A percentile compares a stretch with the other conserved stretches of the same genome.
Conservation (phyloP, 176 grass and related monocot genomes). For the Aechmea fasciata region DNA sequence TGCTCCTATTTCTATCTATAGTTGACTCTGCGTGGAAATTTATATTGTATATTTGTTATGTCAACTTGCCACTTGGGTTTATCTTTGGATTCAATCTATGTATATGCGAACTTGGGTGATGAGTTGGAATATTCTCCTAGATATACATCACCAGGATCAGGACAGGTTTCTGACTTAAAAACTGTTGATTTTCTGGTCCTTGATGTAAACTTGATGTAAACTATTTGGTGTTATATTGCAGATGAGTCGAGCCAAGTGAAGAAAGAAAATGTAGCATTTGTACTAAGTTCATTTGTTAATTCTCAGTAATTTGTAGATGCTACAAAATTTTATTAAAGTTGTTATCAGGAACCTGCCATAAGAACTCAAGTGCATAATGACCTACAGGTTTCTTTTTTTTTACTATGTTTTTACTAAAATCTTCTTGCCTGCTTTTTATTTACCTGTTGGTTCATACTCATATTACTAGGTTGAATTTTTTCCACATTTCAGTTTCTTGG, state of each 20-base stretch:
- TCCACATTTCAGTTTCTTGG: no score
- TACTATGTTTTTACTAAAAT: no score
- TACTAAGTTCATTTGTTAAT: no score
- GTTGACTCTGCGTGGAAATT: constrained; percentile 37
- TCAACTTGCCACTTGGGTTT: constrained; percentile 32
- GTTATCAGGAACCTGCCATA: no score
- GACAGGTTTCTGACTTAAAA: not conserved
- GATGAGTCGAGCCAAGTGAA: not conserved
- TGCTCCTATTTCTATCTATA: constrained; percentile 13
- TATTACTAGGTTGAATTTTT: no score
- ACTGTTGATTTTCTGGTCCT: not conserved
- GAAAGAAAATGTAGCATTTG: not conserved
- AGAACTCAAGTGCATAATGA: no score
- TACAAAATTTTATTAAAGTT: no score
- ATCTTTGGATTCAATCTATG: constrained; percentile 23
- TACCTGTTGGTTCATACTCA: no score
- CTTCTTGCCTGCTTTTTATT: no score
- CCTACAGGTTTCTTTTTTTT: no score
- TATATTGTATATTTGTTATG: constrained; percentile 25
- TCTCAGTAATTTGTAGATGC: no score
- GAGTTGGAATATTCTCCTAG: constrained; percentile 49
- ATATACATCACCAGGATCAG: constrained; percentile 29
- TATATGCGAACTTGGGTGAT: constrained; percentile 39
- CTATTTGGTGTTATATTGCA: not conserved
- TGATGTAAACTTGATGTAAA: not conserved